A percentile compares a stretch with the other conserved stretches of the same genome.
Conservation (phyloP, 305 asterid genomes). For the Ilex paraguariensis region DNA sequence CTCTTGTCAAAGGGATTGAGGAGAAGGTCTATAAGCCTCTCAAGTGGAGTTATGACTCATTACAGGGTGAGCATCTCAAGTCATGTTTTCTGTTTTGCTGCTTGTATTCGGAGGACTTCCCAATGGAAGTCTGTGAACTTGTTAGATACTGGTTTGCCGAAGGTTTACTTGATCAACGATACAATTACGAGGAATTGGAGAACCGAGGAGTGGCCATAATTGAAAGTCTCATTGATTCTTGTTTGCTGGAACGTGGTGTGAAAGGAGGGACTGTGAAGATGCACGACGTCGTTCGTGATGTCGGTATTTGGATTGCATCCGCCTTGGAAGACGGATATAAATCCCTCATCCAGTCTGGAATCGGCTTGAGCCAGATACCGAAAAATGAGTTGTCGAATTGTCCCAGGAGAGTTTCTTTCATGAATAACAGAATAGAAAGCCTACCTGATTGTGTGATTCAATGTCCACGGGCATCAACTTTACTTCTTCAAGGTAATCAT, state of each 20-base stretch:
- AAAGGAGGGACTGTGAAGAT: not conserved
- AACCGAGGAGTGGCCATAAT: constrained; percentile 10
- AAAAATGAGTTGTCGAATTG: too few relatives aligned
- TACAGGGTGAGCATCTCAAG: constrained; percentile 8
- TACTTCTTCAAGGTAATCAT: too few relatives aligned
- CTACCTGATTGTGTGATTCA: too few relatives aligned
- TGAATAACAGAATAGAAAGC: too few relatives aligned
- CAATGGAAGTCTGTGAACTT: constrained; percentile 9
- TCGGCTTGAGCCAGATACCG: not conserved
- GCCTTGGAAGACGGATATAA: constrained; percentile 1
- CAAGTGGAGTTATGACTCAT: constrained; percentile 21
- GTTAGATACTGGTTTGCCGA: constrained; percentile 20
- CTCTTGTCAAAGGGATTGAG: constrained; percentile 6
- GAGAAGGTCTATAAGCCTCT: constrained; percentile 16
- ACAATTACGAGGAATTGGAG: constrained; percentile 5
- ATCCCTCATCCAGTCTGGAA: constrained; percentile 17
- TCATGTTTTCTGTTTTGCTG: constrained; percentile 23
- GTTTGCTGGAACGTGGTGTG: constrained; percentile 7
- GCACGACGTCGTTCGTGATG: constrained; percentile 14
- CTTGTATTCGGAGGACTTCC: constrained; percentile 10
- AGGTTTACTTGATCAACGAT: constrained; percentile 14
- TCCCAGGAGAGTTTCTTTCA: too few relatives aligned
- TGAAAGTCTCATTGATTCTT: constrained; percentile 6
- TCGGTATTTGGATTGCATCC: constrained; percentile 6
- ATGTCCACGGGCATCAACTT: too few relatives aligned